Percentiles rank a stretch among this genome's conserved stretches.
phyloP scores from a whole-genome alignment of 225 moss, liverwort and hornwort species.

The Physcomitrium patens region DNA sequence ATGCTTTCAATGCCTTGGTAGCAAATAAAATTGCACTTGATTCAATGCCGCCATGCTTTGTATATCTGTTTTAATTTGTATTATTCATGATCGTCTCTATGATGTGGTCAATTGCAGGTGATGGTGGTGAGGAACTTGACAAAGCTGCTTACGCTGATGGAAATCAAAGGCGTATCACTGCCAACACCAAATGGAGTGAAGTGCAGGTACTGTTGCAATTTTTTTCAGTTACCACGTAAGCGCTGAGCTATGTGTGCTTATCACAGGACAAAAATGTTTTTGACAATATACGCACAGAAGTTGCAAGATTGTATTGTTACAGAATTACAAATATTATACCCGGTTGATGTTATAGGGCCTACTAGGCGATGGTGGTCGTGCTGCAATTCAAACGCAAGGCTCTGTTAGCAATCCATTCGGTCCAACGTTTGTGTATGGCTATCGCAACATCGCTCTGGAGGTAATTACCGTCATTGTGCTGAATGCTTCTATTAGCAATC shows the following conservation, averaged over 20 bases:
- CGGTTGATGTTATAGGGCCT: conserved; percentile 58
- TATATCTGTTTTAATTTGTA: conserved; percentile 10
- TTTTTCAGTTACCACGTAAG: conserved; percentile 22
- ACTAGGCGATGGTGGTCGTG: conserved; percentile 95
- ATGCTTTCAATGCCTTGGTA: neutral
- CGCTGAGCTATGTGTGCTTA: conserved; percentile 1
- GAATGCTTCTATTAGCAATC: neutral
- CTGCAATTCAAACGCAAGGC: conserved; percentile 98
- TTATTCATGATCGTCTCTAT: conserved; percentile 18
- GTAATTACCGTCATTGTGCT: conserved; percentile 27
- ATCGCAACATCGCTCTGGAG: conserved; percentile 92
- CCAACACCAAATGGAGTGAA: conserved; percentile 88
- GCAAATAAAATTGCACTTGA: conserved; percentile 20
- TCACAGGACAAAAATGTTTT: neutral
- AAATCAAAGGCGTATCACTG: conserved; percentile 65
- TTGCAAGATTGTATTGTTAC: conserved; percentile 3
- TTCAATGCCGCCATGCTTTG: conserved; percentile 13
- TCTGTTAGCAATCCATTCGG: conserved; percentile 99
- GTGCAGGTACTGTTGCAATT: conserved; percentile 66
- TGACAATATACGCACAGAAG: neutral
- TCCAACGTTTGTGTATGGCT: conserved; percentile 98
- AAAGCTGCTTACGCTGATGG: conserved; percentile 58
- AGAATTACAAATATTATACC: neutral
- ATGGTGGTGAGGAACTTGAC: conserved; percentile 53
- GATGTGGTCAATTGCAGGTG: conserved; percentile 52